A percentile compares a stretch with the other conserved stretches of the same genome.
Conservation (phyloP, 306 rosid genomes). For the Abrus pulchellus region DNA sequence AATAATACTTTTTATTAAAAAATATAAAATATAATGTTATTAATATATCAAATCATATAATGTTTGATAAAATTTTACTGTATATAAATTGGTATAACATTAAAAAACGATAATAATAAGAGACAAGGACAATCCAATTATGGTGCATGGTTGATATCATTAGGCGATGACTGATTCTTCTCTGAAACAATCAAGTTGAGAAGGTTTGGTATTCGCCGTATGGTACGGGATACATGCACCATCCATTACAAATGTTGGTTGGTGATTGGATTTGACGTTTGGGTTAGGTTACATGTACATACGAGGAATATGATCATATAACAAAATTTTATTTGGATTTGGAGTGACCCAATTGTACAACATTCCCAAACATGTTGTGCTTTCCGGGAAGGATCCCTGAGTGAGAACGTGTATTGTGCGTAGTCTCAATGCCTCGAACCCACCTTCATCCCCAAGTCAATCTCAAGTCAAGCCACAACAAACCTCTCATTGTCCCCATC, state of each 20-base stretch:
- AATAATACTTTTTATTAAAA: not conserved
- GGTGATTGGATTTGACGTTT: constrained; percentile 18
- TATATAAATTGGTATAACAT: too few relatives aligned
- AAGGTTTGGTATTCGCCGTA: constrained; percentile 12
- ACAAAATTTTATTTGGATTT: not conserved
- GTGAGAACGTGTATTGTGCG: constrained; percentile 31
- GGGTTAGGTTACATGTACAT: constrained; percentile 45
- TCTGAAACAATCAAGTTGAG: constrained; percentile 19
- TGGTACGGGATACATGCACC: constrained; percentile 40
- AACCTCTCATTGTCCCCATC: not conserved
- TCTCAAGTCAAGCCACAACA: constrained; percentile 41
- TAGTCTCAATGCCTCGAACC: constrained; percentile 23
- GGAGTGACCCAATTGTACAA: not conserved
- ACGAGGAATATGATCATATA: not conserved
- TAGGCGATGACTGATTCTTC: constrained; percentile 24
- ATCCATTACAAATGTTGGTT: constrained; percentile 34
- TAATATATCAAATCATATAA: too few relatives aligned
- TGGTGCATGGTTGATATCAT: not conserved
- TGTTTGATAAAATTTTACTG: too few relatives aligned
- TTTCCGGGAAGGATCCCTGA: constrained; percentile 22
- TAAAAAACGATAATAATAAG: not conserved
- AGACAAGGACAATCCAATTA: not conserved
- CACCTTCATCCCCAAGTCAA: constrained; percentile 36
- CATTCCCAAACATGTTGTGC: not conserved
- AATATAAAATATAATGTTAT: too few relatives aligned